Percentiles rank a stretch among this genome's conserved stretches.
Evolutionary conservation across 352 stramenopile genomes (phyloP).

Genomic region (Globisporangium cystogenes): DNA sequence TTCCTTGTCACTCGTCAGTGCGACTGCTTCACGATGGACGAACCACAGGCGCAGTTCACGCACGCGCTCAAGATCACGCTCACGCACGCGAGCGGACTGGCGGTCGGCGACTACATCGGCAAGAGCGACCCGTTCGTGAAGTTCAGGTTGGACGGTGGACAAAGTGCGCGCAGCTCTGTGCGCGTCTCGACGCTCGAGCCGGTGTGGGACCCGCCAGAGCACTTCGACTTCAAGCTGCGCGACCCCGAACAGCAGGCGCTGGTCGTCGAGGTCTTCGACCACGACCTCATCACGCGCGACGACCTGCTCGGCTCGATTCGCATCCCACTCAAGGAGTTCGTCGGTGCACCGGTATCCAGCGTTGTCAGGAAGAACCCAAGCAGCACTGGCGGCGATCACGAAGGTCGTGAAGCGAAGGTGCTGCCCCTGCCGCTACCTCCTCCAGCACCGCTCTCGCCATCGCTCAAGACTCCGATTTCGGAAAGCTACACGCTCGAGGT

Average conservation of each 20-base stretch:
- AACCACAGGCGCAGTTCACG: not conserved
- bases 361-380: not conserved
- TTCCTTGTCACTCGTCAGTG: too few relatives aligned
- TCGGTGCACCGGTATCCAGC: not conserved
- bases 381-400: not conserved
- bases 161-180: slow-evolving; percentile 20
- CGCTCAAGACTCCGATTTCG: not conserved
- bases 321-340: slow-evolving; percentile 21
- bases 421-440: not conserved
- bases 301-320: slow-evolving; percentile 18
- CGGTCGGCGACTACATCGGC: slow-evolving; percentile 21
- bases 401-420: not conserved
- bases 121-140: slow-evolving; percentile 32
- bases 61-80: slow-evolving; percentile 22
- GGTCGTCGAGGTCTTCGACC: slow-evolving; percentile 22
- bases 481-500: slow-evolving; percentile 17
- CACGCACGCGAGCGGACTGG: slow-evolving; percentile 21
- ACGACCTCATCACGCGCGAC: slow-evolving; percentile 20
- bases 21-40: too few relatives aligned
- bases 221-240: slow-evolving; percentile 31
- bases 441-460: not conserved
- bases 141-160: slow-evolving; percentile 15
- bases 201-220: slow-evolving; percentile 23
- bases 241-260: slow-evolving; percentile 12
- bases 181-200: slow-evolving; percentile 18